phyloP scores from a whole-genome alignment of 208 protist genomes.

The Trypanosoma avium region DNA sequence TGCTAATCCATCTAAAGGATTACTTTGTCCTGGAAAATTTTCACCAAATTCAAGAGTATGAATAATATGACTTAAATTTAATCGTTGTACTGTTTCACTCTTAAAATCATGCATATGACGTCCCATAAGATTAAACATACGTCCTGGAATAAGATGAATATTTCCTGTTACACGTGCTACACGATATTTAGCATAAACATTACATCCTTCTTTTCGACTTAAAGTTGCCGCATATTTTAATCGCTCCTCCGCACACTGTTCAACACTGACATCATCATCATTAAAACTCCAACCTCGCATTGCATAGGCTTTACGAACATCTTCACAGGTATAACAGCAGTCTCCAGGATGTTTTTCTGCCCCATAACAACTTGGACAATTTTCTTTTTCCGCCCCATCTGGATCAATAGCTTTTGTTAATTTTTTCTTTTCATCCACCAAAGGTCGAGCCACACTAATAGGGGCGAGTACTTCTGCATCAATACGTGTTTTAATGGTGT shows the following conservation, averaged over 20 bases:
- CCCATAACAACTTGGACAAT: conserved; percentile 85
- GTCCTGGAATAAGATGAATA: conserved; percentile 80
- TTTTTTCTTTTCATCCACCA: conserved; percentile 43
- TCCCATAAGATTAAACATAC: conserved; percentile 41
- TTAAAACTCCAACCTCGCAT: conserved; percentile 65
- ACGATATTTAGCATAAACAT: conserved; percentile 58
- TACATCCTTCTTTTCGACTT: conserved; percentile 71
- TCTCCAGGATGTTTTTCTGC: conserved; percentile 51
- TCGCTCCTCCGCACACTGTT: conserved; percentile 72
- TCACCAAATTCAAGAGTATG: conserved; percentile 81
- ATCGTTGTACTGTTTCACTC: conserved; percentile 35
- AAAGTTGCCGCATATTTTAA: conserved; percentile 27
- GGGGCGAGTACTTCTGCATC: conserved; percentile 33
- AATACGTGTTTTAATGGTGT: conserved; percentile 59
- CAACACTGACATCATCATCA: conserved; percentile 54
- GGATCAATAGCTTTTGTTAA: conserved; percentile 43
- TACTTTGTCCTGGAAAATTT: conserved; percentile 66
- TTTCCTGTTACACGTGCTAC: conserved; percentile 82
- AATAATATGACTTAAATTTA: conserved; percentile 83
- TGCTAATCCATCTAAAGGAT: conserved; percentile 65
- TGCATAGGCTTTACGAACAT: conserved; percentile 66
- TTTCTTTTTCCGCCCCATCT: conserved; percentile 45
- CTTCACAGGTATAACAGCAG: conserved; percentile 86
- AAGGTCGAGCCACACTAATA: conserved; percentile 37
- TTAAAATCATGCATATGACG: conserved; percentile 61